Percentiles rank a stretch among this genome's conserved stretches.
Evolutionary conservation across 2,329 filamentous ascomycete species (phyloP).

Genomic region (Calonectria pseudoreteaudii): DNA sequence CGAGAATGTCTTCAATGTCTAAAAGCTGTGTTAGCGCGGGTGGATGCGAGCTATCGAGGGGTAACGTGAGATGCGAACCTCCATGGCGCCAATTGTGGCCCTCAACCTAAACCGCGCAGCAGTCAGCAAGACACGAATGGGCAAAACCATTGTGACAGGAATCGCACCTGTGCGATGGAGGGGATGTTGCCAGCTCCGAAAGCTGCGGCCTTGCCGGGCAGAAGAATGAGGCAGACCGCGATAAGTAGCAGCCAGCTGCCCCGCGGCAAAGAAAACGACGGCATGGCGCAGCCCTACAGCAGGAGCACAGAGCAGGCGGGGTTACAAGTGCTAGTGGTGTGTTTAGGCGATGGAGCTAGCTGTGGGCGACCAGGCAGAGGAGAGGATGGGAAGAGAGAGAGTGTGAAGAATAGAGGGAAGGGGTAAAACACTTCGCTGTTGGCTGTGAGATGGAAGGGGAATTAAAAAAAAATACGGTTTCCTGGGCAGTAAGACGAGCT

Average conservation of each 20-base stretch:
- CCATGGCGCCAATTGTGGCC: slow-evolving; percentile 79
- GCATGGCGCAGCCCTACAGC: slow-evolving; percentile 55
- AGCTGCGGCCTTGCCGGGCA: slow-evolving; percentile 68
- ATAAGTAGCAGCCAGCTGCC: slow-evolving; percentile 65
- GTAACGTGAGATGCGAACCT: slow-evolving; percentile 52
- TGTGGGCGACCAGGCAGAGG: neutral
- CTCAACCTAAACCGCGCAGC: slow-evolving; percentile 64
- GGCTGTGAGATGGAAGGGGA: slow-evolving; percentile 10
- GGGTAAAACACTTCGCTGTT: neutral
- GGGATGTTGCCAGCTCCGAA: slow-evolving; percentile 80
- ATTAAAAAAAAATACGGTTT: neutral
- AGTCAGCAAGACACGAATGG: slow-evolving; percentile 21
- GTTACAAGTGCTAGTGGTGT: slow-evolving; percentile 4
- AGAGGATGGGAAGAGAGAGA: neutral
- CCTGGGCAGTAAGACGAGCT: slow-evolving; percentile 18
- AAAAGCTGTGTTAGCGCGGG: slow-evolving; percentile 22
- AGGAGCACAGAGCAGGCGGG: slow-evolving; percentile 32
- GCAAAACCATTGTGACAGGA: neutral
- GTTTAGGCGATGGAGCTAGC: neutral
- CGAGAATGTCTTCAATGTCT: slow-evolving; percentile 87
- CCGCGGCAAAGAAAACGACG: slow-evolving; percentile 59
- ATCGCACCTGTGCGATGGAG: slow-evolving; percentile 64
- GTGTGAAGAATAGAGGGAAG: slow-evolving; percentile 1
- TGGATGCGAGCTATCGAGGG: slow-evolving; percentile 14
- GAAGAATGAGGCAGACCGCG: slow-evolving; percentile 61